These are phyloP conservation scores for Acer yangbiense DNA, from an alignment of 345 rosid genomes.

Conservation along the genomic window DNA sequence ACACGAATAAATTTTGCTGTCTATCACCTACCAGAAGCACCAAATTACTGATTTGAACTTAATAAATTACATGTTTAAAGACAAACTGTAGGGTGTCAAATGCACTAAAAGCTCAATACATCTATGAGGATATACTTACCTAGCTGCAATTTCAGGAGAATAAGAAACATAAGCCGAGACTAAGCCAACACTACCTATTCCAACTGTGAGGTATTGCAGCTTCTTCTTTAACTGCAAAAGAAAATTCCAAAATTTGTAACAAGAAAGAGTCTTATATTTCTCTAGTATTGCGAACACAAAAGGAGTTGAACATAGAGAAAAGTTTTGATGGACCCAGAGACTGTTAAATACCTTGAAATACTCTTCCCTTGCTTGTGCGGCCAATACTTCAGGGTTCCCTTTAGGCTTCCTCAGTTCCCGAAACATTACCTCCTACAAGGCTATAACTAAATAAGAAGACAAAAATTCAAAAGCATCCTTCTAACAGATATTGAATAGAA, in stretches of 20 bases:
- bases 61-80: neutral
- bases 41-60: conserved; percentile 10
- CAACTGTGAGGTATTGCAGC: conserved; percentile 72
- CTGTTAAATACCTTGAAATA: conserved; percentile 61
- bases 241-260: conserved; percentile 6
- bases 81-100: neutral
- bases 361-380: conserved; percentile 78
- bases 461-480: conserved; percentile 16
- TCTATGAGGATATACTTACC: conserved; percentile 46
- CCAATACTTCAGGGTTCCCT: conserved; percentile 77
- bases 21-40: neutral
- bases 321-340: conserved; percentile 9
- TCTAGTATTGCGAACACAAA: neutral
- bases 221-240: conserved; percentile 65
- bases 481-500: neutral
- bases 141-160: conserved; percentile 82
- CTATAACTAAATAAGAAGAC: conserved; percentile 23
- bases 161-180: conserved; percentile 84
- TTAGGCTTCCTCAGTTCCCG: conserved; percentile 61
- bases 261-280: neutral
- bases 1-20: neutral
- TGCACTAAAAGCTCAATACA: neutral
- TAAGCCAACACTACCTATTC: conserved; percentile 83
- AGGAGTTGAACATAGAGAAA: neutral
- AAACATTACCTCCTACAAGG: conserved; percentile 63